Conservation (phyloP, 371 early-diverging fungal species). For the Mortierella polycephala region DNA sequence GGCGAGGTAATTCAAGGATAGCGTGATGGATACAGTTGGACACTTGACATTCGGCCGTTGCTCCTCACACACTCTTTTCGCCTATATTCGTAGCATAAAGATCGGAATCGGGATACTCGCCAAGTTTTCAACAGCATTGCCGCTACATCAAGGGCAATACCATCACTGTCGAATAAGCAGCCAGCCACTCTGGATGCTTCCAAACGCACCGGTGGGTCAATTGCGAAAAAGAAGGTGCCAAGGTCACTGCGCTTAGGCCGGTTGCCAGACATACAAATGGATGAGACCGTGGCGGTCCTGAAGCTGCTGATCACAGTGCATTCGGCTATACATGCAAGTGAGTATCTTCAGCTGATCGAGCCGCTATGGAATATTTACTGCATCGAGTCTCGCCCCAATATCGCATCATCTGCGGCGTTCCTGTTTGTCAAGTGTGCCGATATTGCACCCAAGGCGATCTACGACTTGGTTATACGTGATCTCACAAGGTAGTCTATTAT, state of each 20-base stretch:
- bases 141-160: no score
- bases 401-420: constrained; percentile 66
- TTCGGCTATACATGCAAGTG: constrained; percentile 59
- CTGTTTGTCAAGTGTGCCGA: constrained; percentile 73
- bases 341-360: constrained; percentile 57
- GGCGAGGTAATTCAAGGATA: constrained; percentile 29
- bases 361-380: constrained; percentile 68
- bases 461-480: constrained; percentile 28
- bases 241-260: constrained; percentile 56
- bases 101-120: not conserved
- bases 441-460: constrained; percentile 61
- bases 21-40: no score
- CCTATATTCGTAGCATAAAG: constrained; percentile 12
- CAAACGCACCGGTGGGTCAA: not conserved
- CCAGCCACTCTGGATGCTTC: not conserved
- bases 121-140: no score
- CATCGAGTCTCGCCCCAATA: constrained; percentile 57
- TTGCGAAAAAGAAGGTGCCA: constrained; percentile 10
- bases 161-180: no score
- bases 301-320: constrained; percentile 68
- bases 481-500: constrained; percentile 16
- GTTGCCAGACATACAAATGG: constrained; percentile 60
- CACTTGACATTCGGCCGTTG: no score
- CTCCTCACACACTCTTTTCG: no score
- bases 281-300: constrained; percentile 65